Percentiles rank a stretch among this genome's conserved stretches.
These are phyloP conservation scores for Sporothrix variecibatus DNA, from an alignment of 2,329 filamentous ascomycete genomes.

Conservation along the genomic window DNA sequence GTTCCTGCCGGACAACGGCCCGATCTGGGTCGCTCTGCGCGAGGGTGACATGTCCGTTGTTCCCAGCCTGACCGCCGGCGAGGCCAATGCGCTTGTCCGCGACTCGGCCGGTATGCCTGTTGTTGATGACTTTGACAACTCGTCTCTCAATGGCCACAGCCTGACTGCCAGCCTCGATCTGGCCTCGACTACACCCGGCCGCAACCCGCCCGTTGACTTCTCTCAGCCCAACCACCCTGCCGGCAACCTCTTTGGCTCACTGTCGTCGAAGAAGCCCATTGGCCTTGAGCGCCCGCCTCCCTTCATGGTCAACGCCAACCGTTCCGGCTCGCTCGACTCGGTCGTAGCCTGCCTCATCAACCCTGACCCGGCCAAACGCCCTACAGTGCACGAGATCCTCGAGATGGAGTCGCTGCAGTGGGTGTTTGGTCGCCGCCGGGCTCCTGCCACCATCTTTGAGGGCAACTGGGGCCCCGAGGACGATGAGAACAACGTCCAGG, in stretches of 20 bases:
- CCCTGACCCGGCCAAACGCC: conserved; percentile 71
- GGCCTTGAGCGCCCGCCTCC: conserved; percentile 66
- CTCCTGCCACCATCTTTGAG: conserved; percentile 93
- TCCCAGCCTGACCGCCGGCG: conserved; percentile 82
- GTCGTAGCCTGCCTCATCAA: conserved; percentile 88
- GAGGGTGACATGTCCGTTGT: conserved; percentile 88
- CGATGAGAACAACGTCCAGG: conserved; percentile 35
- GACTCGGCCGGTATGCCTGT: conserved; percentile 74
- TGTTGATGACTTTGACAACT: conserved; percentile 38
- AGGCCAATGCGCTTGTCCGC: conserved; percentile 67
- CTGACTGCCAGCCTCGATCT: conserved; percentile 26
- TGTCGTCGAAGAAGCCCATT: conserved; percentile 46
- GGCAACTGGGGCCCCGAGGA: conserved; percentile 86
- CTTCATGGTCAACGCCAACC: conserved; percentile 81
- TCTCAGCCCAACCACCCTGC: conserved; percentile 33
- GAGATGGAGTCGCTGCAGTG: conserved; percentile 74
- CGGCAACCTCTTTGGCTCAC: conserved; percentile 49
- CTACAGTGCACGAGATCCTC: conserved; percentile 73
- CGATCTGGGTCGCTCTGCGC: conserved; percentile 85
- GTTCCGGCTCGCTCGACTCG: conserved; percentile 76
- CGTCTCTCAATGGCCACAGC: conserved; percentile 9
- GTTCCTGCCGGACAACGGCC: conserved; percentile 87
- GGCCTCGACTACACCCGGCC: conserved; percentile 23
- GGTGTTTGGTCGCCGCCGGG: conserved; percentile 74
- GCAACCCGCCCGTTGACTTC: conserved; percentile 23